These are phyloP conservation scores for Apophysomyces elegans DNA, from an alignment of 371 early-diverging fungal species.

Conservation along the genomic window DNA sequence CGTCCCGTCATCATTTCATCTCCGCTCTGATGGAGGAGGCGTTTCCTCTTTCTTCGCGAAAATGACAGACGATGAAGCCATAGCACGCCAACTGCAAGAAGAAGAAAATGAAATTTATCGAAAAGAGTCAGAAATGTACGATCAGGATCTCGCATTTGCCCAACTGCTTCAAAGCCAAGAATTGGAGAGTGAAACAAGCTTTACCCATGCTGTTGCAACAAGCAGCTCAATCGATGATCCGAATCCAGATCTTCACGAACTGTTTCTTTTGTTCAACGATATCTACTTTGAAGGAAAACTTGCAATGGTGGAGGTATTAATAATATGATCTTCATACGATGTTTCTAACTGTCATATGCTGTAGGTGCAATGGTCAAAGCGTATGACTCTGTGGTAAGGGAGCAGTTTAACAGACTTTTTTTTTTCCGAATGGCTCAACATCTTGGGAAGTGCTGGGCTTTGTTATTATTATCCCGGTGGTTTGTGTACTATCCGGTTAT, in stretches of 20 bases:
- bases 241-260: conserved; percentile 53
- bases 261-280: conserved; percentile 60
- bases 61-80: conserved; percentile 31
- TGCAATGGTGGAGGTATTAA: conserved; percentile 54
- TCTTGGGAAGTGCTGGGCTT: conserved; percentile 43
- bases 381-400: conserved; percentile 62
- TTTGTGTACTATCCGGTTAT: conserved; percentile 58
- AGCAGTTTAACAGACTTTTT: conserved; percentile 2
- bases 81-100: conserved; percentile 44
- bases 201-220: conserved; percentile 8
- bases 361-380: conserved; percentile 54
- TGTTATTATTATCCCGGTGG: conserved; percentile 46
- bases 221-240: conserved; percentile 22
- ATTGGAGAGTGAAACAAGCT: neutral
- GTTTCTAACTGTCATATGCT: neutral
- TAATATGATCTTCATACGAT: neutral
- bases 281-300: conserved; percentile 59
- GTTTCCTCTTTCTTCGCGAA: neutral
- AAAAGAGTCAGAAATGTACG: conserved; percentile 9
- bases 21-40: no score
- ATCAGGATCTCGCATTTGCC: conserved; percentile 24
- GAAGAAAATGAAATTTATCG: conserved; percentile 26
- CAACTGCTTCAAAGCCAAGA: conserved; percentile 25
- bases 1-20: no score
- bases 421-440: no score